These are phyloP conservation scores for Macaranga tanarius DNA, from an alignment of 441 rosid species.

Conservation along the genomic window DNA sequence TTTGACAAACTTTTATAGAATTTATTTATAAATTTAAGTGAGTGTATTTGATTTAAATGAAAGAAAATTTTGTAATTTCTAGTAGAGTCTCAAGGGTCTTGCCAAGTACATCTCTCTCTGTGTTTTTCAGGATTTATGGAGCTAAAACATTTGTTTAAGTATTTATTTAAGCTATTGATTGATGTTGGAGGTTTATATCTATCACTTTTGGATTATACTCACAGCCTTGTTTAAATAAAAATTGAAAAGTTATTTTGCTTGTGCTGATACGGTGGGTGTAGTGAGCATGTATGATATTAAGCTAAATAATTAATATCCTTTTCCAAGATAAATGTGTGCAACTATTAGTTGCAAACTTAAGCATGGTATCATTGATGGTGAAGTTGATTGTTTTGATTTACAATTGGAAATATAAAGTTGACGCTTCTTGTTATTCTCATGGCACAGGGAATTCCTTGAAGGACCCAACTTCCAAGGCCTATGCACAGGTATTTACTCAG, in stretches of 20 bases:
- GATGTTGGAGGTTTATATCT: not conserved
- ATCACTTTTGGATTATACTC: not conserved
- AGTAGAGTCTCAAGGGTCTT: conserved; percentile 73
- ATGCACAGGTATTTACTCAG: conserved; percentile 87
- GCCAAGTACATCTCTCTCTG: conserved; percentile 58
- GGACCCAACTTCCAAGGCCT: conserved; percentile 86
- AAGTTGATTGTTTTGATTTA: too few species aligned
- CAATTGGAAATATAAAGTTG: too few species aligned
- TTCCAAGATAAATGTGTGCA: not conserved
- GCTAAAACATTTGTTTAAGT: not conserved
- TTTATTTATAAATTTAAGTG: too few species aligned
- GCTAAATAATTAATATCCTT: not conserved
- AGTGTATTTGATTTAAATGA: too few species aligned
- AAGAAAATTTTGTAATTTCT: too few species aligned
- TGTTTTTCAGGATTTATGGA: not conserved
- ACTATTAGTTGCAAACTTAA: conserved; percentile 4
- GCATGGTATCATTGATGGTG: conserved; percentile 5
- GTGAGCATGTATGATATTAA: not conserved
- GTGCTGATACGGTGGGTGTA: not conserved
- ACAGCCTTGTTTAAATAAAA: not conserved
- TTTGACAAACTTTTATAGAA: too few species aligned
- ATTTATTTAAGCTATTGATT: not conserved
- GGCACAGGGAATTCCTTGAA: conserved; percentile 76
- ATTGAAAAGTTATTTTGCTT: not conserved
- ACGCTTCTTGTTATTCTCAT: conserved; percentile 14